Evolutionary conservation across 345 rosid species (phyloP).

Genomic region (Eucalyptus marginata): DNA sequence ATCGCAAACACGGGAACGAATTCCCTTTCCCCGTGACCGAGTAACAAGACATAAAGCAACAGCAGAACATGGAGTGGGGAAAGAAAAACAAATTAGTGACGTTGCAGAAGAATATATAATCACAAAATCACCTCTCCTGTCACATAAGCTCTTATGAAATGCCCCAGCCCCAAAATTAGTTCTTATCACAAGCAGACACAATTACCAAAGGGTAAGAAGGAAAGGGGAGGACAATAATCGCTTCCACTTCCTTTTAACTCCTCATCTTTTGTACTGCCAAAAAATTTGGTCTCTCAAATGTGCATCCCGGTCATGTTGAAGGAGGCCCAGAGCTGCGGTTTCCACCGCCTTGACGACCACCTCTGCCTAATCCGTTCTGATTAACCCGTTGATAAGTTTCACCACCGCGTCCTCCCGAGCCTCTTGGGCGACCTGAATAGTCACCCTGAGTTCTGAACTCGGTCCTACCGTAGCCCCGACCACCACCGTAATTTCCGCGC

Average conservation of each 20-base stretch:
- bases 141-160: conserved; percentile 12
- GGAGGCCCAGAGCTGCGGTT: conserved; percentile 8
- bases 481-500: conserved; percentile 32
- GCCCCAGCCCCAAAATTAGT: not conserved
- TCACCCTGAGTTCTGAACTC: conserved; percentile 64
- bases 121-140: not conserved
- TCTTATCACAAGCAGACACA: not conserved
- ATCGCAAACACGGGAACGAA: not conserved
- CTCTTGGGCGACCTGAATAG: conserved; percentile 53
- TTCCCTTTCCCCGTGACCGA: not conserved
- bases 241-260: not conserved
- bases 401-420: conserved; percentile 36
- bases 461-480: conserved; percentile 41
- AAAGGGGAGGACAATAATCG: not conserved
- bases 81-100: not conserved
- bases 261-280: conserved; percentile 11
- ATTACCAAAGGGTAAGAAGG: not conserved
- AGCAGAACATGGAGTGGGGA: not conserved
- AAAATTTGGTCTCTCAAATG: conserved; percentile 6
- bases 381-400: conserved; percentile 48
- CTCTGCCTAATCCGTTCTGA: conserved; percentile 41
- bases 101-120: not conserved
- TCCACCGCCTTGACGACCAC: conserved; percentile 22
- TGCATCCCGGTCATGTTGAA: not conserved
- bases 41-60: not conserved